These are phyloP conservation scores for Daldinia eschscholtzii DNA, from an alignment of 2,329 filamentous ascomycete genomes.

Conservation along the genomic window DNA sequence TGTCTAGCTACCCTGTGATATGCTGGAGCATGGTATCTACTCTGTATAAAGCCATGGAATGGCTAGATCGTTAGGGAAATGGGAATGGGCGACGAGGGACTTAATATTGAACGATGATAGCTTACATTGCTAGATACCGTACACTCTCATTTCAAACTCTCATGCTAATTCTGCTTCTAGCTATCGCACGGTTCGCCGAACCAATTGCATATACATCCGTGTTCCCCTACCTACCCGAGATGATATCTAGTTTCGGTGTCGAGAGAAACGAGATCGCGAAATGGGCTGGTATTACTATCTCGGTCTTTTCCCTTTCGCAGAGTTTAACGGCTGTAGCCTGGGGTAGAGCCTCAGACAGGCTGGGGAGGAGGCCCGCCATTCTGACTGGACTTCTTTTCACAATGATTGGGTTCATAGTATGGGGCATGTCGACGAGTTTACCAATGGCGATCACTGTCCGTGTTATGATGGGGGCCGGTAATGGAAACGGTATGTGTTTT, in stretches of 20 bases:
- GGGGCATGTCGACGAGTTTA: conserved; percentile 85
- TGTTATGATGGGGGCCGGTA: conserved; percentile 83
- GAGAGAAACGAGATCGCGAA: conserved; percentile 78
- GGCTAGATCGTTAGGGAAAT: conserved; percentile 16
- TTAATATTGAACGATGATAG: conserved; percentile 6
- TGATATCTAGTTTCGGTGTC: conserved; percentile 84
- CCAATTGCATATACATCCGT: conserved; percentile 79
- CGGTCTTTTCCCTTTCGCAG: conserved; percentile 79
- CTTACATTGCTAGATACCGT: conserved; percentile 43
- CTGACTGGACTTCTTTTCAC: conserved; percentile 79
- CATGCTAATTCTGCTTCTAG: conserved; percentile 61
- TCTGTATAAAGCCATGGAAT: neutral
- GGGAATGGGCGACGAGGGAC: conserved; percentile 2
- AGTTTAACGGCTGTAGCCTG: conserved; percentile 79
- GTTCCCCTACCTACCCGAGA: conserved; percentile 79
- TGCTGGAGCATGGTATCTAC: conserved; percentile 43
- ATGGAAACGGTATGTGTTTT: conserved; percentile 77
- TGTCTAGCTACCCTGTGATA: conserved; percentile 41
- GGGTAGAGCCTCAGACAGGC: conserved; percentile 80
- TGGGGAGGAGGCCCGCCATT: conserved; percentile 87
- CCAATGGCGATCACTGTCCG: conserved; percentile 83
- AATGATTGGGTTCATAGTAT: conserved; percentile 83
- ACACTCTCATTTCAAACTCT: conserved; percentile 37
- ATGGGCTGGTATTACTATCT: conserved; percentile 82
- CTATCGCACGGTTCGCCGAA: conserved; percentile 83